Evolutionary conservation across 129 eudicot species (phyloP).

Genomic region (Glebionis coronaria): DNA sequence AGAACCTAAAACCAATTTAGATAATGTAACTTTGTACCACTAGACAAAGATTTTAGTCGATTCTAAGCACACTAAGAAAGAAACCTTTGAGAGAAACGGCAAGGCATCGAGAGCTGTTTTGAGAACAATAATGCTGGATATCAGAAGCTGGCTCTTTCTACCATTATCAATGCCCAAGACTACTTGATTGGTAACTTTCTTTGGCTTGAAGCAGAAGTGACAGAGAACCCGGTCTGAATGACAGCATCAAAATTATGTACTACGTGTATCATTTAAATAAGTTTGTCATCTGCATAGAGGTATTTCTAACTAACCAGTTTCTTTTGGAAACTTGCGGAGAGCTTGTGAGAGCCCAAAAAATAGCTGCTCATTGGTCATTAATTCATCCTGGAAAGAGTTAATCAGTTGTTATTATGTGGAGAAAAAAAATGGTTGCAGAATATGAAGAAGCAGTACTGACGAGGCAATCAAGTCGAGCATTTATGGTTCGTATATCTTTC

Average conservation of each 20-base stretch:
- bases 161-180: slow-evolving; percentile 62
- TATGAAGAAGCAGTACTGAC: slow-evolving; percentile 35
- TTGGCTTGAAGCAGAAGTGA: slow-evolving; percentile 98
- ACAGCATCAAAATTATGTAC: slow-evolving; percentile 12
- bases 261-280: not conserved
- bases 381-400: slow-evolving; percentile 67
- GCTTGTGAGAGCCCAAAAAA: slow-evolving; percentile 96
- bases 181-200: slow-evolving; percentile 72
- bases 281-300: not conserved
- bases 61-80: not conserved
- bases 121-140: slow-evolving; percentile 89
- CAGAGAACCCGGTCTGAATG: slow-evolving; percentile 89
- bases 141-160: slow-evolving; percentile 77
- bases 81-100: slow-evolving; percentile 85
- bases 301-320: slow-evolving; percentile 59
- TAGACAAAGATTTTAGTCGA: slow-evolving; percentile 2
- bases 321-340: slow-evolving; percentile 96
- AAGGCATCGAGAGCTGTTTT: slow-evolving; percentile 94
- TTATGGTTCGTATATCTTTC: slow-evolving; percentile 85
- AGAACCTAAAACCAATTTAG: slow-evolving; percentile 54
- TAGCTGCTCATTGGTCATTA: slow-evolving; percentile 95
- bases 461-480: slow-evolving; percentile 98
- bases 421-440: not conserved
- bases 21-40: not conserved
- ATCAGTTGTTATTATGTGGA: slow-evolving; percentile 6